Base-by-base conservation (phyloP, 2,329 filamentous ascomycete species). In the Stemphylium lycopersici region DNA sequence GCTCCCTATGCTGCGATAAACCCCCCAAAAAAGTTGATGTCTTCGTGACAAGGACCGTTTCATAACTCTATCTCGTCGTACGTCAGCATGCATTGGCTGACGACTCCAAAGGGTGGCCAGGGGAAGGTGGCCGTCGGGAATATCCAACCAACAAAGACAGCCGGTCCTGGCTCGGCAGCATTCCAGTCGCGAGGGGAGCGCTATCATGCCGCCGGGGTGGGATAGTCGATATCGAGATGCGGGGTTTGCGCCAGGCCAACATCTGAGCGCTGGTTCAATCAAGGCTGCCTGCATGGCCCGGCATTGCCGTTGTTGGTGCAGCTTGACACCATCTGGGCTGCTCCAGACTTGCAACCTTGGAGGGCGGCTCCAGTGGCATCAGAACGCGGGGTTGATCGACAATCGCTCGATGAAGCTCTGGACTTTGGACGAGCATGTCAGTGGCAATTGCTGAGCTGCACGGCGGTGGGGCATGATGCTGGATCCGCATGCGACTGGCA, bases 331-430 rank as follows among this genome's bases (percentile, higher is more conserved):
- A 20, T 29, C 32, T 38, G 33, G 18, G 41, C 33, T 40, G 33
- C 52, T 45, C 43, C 38, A 55, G 43, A 43, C 52, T 55, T 52
- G 41, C 38, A 55, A 40, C 40, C 52, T 55, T 52, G 41, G 29
- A 22, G 51, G 50, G 50, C 54, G 48, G 58, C 51, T 55, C 20
- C 56, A 59, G 59, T 33, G 48, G 46, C 48, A 55, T 47, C 33
- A 52, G 40, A 59, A 57, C 49, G 64, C 60, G 64, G 62, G 62
- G 64, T 57, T 50, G 61, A 61, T 65, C 51, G 61, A 39, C 54
- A 24, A 52, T 51, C 39, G 51, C 50, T 61, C 48, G 52, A 59
- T 52, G 54, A 51, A 56, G 58, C 58, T 61, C 48, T 58, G 51
- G 62, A 46, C 58, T 51, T 36, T 31, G 20, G n/a, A 36, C 31